These are phyloP conservation scores for Penicillium sp. DNA, from an alignment of 2,329 filamentous ascomycete species.

Conservation along the genomic window DNA sequence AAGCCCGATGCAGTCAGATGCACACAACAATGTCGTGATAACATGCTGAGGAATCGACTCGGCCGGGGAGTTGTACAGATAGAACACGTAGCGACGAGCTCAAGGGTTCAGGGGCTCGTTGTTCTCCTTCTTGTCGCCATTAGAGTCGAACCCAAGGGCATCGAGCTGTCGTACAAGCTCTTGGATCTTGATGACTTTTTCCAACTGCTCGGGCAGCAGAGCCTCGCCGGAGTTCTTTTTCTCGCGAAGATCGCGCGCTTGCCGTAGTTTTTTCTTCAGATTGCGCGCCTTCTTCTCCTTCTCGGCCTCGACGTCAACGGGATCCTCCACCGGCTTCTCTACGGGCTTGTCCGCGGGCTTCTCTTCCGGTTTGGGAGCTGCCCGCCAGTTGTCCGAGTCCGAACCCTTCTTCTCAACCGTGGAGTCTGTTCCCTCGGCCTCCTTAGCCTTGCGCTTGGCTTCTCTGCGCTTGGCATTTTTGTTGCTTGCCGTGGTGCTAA, in stretches of 20 bases:
- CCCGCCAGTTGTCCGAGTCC: conserved; percentile 34
- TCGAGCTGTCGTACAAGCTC: conserved; percentile 89
- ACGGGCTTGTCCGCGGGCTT: conserved; percentile 26
- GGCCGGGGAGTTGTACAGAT: background rate
- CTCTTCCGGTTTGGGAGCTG: conserved; percentile 28
- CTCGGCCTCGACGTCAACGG: conserved; percentile 68
- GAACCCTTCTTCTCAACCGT: conserved; percentile 24
- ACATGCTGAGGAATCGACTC: background rate
- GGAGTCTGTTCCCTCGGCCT: conserved; percentile 52
- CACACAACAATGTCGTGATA: background rate
- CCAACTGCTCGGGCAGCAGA: conserved; percentile 88
- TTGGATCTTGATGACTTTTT: conserved; percentile 95
- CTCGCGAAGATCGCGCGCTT: conserved; percentile 82
- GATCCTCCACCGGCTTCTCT: conserved; percentile 30
- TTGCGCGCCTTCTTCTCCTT: conserved; percentile 90
- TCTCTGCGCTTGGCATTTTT: conserved; percentile 85
- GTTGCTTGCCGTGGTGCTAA: conserved; percentile 56
- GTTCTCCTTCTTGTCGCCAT: conserved; percentile 62
- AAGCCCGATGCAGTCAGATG: background rate
- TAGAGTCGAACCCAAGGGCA: conserved; percentile 75
- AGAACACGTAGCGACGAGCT: background rate
- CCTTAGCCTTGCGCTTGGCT: conserved; percentile 60
- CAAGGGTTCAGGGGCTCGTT: conserved; percentile 18
- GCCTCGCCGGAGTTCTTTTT: conserved; percentile 86
- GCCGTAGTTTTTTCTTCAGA: conserved; percentile 89